These are phyloP conservation scores for Populus hybrid DNA, from an alignment of 441 rosid genomes.

Conservation along the genomic window DNA sequence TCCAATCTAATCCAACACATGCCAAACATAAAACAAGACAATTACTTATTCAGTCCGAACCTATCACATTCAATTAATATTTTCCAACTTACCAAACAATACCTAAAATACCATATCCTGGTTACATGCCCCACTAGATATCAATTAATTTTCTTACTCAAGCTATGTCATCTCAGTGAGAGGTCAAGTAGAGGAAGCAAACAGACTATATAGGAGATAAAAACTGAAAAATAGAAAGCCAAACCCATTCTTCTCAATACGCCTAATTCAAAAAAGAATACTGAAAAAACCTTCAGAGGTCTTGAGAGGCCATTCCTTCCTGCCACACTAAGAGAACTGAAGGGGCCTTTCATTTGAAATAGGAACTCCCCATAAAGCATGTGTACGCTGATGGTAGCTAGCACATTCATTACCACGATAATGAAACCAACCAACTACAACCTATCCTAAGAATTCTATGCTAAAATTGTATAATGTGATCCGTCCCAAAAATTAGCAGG, in stretches of 20 bases:
- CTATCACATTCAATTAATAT: not conserved
- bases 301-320: not conserved
- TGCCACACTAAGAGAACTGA: not conserved
- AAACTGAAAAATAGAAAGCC: not conserved
- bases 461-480: conserved; percentile 1
- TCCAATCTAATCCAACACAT: no score
- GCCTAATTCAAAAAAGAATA: not conserved
- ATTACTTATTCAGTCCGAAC: no score
- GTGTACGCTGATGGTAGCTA: not conserved
- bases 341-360: not conserved
- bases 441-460: not conserved
- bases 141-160: not conserved
- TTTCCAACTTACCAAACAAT: not conserved
- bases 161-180: not conserved
- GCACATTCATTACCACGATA: not conserved
- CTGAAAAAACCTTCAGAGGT: not conserved
- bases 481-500: conserved; percentile 35
- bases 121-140: not conserved
- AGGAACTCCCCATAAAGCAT: not conserved
- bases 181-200: not conserved
- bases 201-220: not conserved
- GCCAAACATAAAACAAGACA: no score
- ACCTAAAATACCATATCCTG: not conserved
- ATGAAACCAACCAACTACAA: not conserved
- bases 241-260: not conserved